Evolutionary conservation across 495 filamentous ascomycete species (phyloP), one percentile per base, ranked within the genome.

Genomic region (Delitschia confertaspora): DNA sequence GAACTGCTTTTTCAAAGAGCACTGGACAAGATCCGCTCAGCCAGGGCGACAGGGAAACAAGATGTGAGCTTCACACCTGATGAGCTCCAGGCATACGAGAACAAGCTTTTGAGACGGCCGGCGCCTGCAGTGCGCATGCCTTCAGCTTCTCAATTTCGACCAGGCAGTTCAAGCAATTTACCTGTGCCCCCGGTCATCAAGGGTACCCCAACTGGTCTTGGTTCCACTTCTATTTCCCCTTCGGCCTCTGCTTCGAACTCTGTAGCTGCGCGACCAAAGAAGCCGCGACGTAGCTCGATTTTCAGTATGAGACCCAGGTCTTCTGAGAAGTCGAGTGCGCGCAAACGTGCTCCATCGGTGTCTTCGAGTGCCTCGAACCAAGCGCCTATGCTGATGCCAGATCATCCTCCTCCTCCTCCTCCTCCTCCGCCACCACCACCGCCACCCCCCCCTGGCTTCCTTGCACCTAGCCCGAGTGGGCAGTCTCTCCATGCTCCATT

Each of bases 391-490:
- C n/a, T n/a, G n/a, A n/a, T n/a, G n/a, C n/a, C n/a, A n/a, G n/a
- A n/a, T n/a, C n/a, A n/a, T n/a, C n/a, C n/a, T n/a, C 29, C 27
- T 42, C 27, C 25, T 17, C 5, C 4, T n/a, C n/a, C n/a, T n/a
- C n/a, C n/a, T n/a, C n/a, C 14, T 31, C 2, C 18, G 11, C n/a
- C 31, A 23, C 40, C 29, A 24, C 13, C 13, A n/a, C 40, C 33
- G 24, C 4, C 20, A 7, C 26, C 39, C 6, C 29, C 46, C 11
- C 54, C 60, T 13, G 62, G 62, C 21, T 53, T 61, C 50, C 33
- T 63, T 27, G 47, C 62, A 8, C 52, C 58, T 2, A 60, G 62
- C 1, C 59, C 62, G 11, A 51, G 53, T 39, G 60, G 60, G 9
- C 46, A 51, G 31, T 48, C 59, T 5, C 46, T 56, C 18, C 59